phyloP scores from a whole-genome alignment of 169 alveolate genomes.

The Babesia bovis region DNA sequence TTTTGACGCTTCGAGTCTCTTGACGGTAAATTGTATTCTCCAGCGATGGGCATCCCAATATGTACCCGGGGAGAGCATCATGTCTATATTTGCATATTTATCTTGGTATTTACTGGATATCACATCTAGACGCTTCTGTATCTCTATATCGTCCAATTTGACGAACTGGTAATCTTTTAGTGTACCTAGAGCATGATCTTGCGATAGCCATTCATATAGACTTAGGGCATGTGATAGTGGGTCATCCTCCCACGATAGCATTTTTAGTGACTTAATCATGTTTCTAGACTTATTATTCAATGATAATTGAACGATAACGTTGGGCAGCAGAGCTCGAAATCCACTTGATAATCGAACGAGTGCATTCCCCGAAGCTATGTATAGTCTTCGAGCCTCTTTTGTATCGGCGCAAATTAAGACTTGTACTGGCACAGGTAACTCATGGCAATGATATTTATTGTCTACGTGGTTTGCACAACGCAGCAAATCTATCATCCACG shows the following conservation, averaged over 20 bases:
- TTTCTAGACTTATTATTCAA: not conserved
- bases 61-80: slow-evolving; percentile 15
- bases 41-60: slow-evolving; percentile 29
- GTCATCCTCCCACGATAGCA: slow-evolving; percentile 21
- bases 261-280: not conserved
- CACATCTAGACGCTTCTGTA: not conserved
- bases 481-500: slow-evolving; percentile 4
- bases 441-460: not conserved
- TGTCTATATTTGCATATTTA: not conserved
- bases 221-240: slow-evolving; percentile 27
- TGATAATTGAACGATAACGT: not conserved
- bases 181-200: not conserved
- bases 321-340: slow-evolving; percentile 2
- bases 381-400: slow-evolving; percentile 9
- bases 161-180: not conserved
- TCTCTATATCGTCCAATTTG: not conserved
- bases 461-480: not conserved
- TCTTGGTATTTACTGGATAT: not conserved
- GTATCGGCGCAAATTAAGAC: not conserved
- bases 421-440: not conserved
- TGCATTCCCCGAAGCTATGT: slow-evolving; percentile 17
- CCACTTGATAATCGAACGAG: slow-evolving; percentile 3
- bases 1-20: not conserved
- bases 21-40: slow-evolving; percentile 14
- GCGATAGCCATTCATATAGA: slow-evolving; percentile 4